A percentile compares a stretch with the other conserved stretches of the same genome.
Evolutionary conservation across 257 asterid genomes (phyloP).

Genomic region (Dorcoceras hygrometricum): DNA sequence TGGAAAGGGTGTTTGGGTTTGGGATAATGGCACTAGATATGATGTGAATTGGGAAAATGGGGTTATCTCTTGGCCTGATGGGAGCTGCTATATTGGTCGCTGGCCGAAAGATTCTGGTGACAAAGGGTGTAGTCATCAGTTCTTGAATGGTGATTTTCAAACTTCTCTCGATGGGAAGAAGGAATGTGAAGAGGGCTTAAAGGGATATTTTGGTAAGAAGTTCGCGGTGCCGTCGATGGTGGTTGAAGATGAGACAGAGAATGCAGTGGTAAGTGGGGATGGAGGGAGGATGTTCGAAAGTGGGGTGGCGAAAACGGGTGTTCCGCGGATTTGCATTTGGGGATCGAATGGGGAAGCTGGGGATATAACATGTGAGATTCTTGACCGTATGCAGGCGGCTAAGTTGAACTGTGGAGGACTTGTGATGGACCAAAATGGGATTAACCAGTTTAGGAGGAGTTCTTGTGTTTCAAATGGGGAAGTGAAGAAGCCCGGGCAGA

Average conservation of each 20-base stretch:
- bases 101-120: slow-evolving; percentile 39
- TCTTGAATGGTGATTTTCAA: slow-evolving; percentile 48
- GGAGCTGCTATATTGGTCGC: slow-evolving; percentile 55
- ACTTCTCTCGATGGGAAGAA: slow-evolving; percentile 30
- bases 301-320: slow-evolving; percentile 30
- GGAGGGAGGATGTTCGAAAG: slow-evolving; percentile 37
- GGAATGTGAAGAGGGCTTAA: slow-evolving; percentile 23
- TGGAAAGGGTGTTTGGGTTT: slow-evolving; percentile 50
- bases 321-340: slow-evolving; percentile 60
- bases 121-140: slow-evolving; percentile 18
- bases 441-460: slow-evolving; percentile 46
- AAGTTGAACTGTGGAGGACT: slow-evolving; percentile 41
- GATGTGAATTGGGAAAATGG: slow-evolving; percentile 66
- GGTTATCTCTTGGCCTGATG: slow-evolving; percentile 62
- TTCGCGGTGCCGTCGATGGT: slow-evolving; percentile 42
- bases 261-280: slow-evolving; percentile 31
- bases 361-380: slow-evolving; percentile 54
- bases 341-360: slow-evolving; percentile 60
- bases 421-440: slow-evolving; percentile 33
- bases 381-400: slow-evolving; percentile 47
- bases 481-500: slow-evolving; percentile 54
- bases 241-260: slow-evolving; percentile 37
- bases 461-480: slow-evolving; percentile 41
- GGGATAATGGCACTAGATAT: slow-evolving; percentile 48
- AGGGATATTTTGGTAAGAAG: slow-evolving; percentile 38